Percentiles rank a stretch among this genome's conserved stretches.
phyloP scores from a whole-genome alignment of 768 basidiomycete species.

The Mycena amicta region DNA sequence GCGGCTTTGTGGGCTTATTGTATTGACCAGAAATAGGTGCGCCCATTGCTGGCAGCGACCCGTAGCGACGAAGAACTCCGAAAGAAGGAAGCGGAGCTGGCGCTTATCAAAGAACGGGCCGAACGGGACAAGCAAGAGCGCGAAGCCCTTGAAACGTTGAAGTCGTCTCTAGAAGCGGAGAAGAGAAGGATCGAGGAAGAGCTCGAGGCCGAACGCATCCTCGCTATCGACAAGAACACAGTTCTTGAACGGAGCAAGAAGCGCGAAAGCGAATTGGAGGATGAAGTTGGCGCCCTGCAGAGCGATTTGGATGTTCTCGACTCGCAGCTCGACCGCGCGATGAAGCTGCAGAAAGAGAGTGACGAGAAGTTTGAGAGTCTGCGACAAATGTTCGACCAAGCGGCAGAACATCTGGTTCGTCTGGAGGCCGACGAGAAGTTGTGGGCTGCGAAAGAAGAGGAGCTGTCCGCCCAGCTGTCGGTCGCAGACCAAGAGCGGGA shows the following conservation, averaged over 20 bases:
- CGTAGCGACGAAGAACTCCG: constrained; percentile 90
- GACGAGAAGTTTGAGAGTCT: constrained; percentile 78
- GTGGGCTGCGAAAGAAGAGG: constrained; percentile 65
- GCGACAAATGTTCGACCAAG: constrained; percentile 75
- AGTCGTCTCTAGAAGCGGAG: constrained; percentile 81
- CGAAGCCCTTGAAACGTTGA: constrained; percentile 75
- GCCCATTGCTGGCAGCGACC: constrained; percentile 90
- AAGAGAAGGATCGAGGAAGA: constrained; percentile 82
- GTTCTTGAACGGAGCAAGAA: constrained; percentile 83
- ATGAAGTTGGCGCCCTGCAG: constrained; percentile 80
- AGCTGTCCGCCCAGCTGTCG: constrained; percentile 59
- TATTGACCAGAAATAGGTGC: constrained; percentile 55
- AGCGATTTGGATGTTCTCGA: constrained; percentile 83
- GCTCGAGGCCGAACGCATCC: constrained; percentile 78
- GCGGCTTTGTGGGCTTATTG: neutral
- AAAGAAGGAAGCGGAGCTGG: constrained; percentile 82
- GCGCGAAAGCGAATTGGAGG: constrained; percentile 83
- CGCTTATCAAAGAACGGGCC: constrained; percentile 78
- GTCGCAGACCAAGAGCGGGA: constrained; percentile 63
- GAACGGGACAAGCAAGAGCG: constrained; percentile 85
- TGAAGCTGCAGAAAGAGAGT: constrained; percentile 75
- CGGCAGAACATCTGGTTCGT: constrained; percentile 82
- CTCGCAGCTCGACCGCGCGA: constrained; percentile 80
- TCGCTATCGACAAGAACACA: constrained; percentile 81
- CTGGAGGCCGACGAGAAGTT: constrained; percentile 77